Evolutionary conservation across 2,329 filamentous ascomycete genomes (phyloP).

Genomic region (Coccinonectria pachysandricola): DNA sequence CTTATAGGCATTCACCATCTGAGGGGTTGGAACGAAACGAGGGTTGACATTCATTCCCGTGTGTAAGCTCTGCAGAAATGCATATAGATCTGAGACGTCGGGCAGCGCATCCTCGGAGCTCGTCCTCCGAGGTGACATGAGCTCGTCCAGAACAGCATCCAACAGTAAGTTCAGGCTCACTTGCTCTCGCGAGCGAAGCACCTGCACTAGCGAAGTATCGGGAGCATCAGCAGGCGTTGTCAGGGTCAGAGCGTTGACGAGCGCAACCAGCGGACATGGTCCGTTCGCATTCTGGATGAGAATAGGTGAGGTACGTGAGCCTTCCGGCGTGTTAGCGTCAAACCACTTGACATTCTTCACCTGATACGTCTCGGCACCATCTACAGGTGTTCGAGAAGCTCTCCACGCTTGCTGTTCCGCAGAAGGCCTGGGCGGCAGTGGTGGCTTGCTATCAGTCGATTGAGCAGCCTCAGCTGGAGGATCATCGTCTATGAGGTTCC

Average conservation of each 20-base stretch:
- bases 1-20: constrained; percentile 36
- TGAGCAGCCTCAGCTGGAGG: constrained; percentile 13
- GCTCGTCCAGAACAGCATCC: constrained; percentile 84
- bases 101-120: constrained; percentile 57
- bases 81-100: constrained; percentile 79
- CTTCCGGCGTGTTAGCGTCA: constrained; percentile 49
- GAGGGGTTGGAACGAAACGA: constrained; percentile 57
- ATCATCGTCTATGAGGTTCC: constrained; percentile 41
- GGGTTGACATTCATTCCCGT: constrained; percentile 99
- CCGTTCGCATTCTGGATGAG: constrained; percentile 90
- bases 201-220: constrained; percentile 65
- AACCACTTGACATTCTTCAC: constrained; percentile 88
- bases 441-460: constrained; percentile 18
- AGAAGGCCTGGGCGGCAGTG: constrained; percentile 28
- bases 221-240: constrained; percentile 57
- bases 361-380: constrained; percentile 69
- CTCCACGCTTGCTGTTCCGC: constrained; percentile 23
- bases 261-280: constrained; percentile 81
- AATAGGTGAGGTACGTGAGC: constrained; percentile 70
- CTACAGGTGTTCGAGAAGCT: constrained; percentile 31
- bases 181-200: constrained; percentile 70
- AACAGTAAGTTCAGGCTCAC: constrained; percentile 78
- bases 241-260: constrained; percentile 85
- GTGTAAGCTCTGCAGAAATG: constrained; percentile 77
- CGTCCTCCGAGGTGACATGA: constrained; percentile 67